These are phyloP conservation scores for Symbiotaphrina buchneri DNA, from an alignment of 495 filamentous ascomycete species.

Conservation along the genomic window DNA sequence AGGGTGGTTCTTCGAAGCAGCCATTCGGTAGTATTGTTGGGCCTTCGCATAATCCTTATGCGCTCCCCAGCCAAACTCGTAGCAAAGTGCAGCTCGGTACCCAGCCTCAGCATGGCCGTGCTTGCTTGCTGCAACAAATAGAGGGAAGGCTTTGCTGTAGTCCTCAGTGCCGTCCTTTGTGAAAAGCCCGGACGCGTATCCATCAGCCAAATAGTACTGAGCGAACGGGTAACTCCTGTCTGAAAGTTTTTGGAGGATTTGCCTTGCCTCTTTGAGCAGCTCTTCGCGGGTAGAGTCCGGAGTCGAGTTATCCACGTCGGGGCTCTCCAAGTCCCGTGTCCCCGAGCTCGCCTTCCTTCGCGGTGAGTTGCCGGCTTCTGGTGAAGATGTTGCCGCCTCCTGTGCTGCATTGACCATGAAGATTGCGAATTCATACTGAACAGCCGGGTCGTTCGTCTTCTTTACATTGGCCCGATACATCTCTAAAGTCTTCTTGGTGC, in stretches of 20 bases:
- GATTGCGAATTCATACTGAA: constrained; percentile 88
- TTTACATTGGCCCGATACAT: constrained; percentile 96
- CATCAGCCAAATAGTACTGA: constrained; percentile 92
- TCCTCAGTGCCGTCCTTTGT: constrained; percentile 69
- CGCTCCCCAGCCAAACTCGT: constrained; percentile 95
- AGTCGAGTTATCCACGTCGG: constrained; percentile 13
- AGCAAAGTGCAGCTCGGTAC: constrained; percentile 83
- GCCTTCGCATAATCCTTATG: constrained; percentile 75
- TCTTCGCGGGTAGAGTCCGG: constrained; percentile 28
- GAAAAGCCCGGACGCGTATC: constrained; percentile 84
- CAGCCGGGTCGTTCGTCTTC: constrained; percentile 72
- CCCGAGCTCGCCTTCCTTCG: constrained; percentile 18
- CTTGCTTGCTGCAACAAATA: constrained; percentile 87
- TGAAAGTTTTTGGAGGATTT: constrained; percentile 66
- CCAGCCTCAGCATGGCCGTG: constrained; percentile 93
- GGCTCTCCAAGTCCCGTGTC: constrained; percentile 14
- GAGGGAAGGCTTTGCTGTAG: constrained; percentile 68
- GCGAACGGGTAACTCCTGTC: constrained; percentile 85
- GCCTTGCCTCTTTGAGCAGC: constrained; percentile 66
- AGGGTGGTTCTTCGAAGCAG: constrained; percentile 83
- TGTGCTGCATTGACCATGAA: constrained; percentile 77
- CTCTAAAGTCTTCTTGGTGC: constrained; percentile 76
- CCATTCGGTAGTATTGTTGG: constrained; percentile 74
- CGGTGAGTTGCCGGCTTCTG: constrained; percentile 12
- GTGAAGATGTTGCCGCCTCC: constrained; percentile 24